phyloP scores from a whole-genome alignment of 106 monocot genomes.

The Triglochin maritima region DNA sequence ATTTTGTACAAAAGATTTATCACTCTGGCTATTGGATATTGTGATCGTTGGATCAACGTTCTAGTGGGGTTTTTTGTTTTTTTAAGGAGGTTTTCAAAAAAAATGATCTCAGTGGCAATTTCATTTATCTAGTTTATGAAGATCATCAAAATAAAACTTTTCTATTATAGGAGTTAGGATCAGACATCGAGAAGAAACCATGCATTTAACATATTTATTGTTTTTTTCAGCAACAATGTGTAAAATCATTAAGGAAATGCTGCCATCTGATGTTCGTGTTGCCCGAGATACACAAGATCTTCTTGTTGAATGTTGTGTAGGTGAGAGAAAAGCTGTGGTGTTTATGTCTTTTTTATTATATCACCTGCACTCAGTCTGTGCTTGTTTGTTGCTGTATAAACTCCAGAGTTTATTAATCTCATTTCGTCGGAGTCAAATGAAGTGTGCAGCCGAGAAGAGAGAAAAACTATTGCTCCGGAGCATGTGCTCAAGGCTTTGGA shows the following conservation, averaged over 20 bases:
- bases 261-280: conserved; percentile 96
- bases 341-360: neutral
- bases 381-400: neutral
- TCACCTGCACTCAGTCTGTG: neutral
- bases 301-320: conserved; percentile 95
- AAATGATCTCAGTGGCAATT: no score
- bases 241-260: conserved; percentile 97
- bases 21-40: no score
- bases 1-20: no score
- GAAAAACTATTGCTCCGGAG: conserved; percentile 91
- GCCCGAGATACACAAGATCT: conserved; percentile 97
- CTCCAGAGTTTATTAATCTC: conserved; percentile 94
- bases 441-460: conserved; percentile 88
- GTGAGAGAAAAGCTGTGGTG: conserved; percentile 17
- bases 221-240: conserved; percentile 79
- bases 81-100: no score
- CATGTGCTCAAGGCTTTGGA: conserved; percentile 96
- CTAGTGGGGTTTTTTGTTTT: no score
- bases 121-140: no score
- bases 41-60: no score
- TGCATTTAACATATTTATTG: no score
- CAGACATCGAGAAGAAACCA: no score
- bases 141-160: no score
- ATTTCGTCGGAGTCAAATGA: conserved; percentile 96
- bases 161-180: no score